phyloP scores from a whole-genome alignment of 2,329 filamentous ascomycete genomes.

The Onygenales sp. region DNA sequence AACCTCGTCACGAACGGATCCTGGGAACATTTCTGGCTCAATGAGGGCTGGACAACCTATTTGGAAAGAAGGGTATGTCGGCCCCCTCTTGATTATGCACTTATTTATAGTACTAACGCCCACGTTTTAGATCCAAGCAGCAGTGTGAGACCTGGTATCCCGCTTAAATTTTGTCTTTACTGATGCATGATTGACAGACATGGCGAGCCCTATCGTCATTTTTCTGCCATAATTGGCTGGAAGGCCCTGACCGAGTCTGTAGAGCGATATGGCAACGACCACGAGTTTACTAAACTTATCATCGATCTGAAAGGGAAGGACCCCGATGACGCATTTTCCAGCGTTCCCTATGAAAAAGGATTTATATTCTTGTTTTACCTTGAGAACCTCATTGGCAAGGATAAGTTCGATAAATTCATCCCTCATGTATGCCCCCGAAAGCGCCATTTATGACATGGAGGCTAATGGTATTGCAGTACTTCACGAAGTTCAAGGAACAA shows the following conservation, averaged over 20 bases:
- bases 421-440: conserved; percentile 47
- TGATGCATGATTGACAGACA: conserved; percentile 43
- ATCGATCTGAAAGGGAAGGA: conserved; percentile 81
- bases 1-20: conserved; percentile 54
- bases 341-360: conserved; percentile 89
- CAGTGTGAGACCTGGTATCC: conserved; percentile 22
- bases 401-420: conserved; percentile 92
- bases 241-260: conserved; percentile 77
- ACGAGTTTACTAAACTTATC: conserved; percentile 88
- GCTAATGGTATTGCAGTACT: conserved; percentile 48
- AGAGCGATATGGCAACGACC: conserved; percentile 66
- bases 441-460: conserved; percentile 3
- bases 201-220: conserved; percentile 78
- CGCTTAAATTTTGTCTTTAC: background rate
- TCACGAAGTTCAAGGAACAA: conserved; percentile 71
- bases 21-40: conserved; percentile 50
- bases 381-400: conserved; percentile 71
- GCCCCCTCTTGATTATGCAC: background rate
- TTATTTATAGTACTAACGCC: conserved; percentile 10
- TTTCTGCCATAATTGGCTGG: conserved; percentile 94
- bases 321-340: conserved; percentile 91
- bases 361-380: conserved; percentile 90
- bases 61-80: conserved; percentile 61
- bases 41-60: conserved; percentile 88
- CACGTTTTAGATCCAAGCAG: conserved; percentile 27